A percentile compares a stretch with the other conserved stretches of the same genome.
These are phyloP conservation scores for Phyllosticta capitalensis DNA, from an alignment of 2,329 filamentous ascomycete genomes.

Conservation along the genomic window DNA sequence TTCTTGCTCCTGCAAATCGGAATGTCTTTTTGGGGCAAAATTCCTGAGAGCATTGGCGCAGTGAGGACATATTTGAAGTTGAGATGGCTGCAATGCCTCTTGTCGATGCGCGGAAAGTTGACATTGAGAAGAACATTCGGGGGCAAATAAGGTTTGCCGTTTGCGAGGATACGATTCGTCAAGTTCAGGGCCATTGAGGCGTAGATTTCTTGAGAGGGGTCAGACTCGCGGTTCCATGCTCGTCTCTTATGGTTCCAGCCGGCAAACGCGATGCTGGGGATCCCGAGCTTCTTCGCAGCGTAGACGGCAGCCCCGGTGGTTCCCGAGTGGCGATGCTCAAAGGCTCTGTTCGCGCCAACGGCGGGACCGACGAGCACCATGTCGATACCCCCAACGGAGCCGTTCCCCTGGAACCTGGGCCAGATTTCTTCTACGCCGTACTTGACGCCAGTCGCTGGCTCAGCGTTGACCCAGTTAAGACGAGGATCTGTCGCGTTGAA, in stretches of 20 bases:
- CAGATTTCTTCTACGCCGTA: constrained; percentile 51
- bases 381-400: constrained; percentile 35
- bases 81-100: constrained; percentile 41
- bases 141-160: constrained; percentile 55
- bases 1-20: too few relatives aligned
- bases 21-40: too few relatives aligned
- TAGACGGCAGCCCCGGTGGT: constrained; percentile 58
- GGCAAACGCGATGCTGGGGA: constrained; percentile 61
- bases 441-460: constrained; percentile 54
- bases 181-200: constrained; percentile 52
- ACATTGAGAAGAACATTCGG: constrained; percentile 55
- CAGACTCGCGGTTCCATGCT: constrained; percentile 43
- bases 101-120: constrained; percentile 51
- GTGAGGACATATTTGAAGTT: constrained; percentile 57
- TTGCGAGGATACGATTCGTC: constrained; percentile 44
- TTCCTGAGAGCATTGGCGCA: too few relatives aligned
- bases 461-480: constrained; percentile 65
- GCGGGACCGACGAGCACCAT: constrained; percentile 60
- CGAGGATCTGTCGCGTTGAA: constrained; percentile 47
- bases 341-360: constrained; percentile 49
- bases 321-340: constrained; percentile 50
- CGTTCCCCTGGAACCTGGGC: constrained; percentile 43
- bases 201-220: constrained; percentile 50
- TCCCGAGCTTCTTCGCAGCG: constrained; percentile 43
- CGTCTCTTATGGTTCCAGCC: constrained; percentile 43